These are phyloP conservation scores for Globisporangium paddicum DNA, from an alignment of 352 stramenopile genomes.

Conservation along the genomic window DNA sequence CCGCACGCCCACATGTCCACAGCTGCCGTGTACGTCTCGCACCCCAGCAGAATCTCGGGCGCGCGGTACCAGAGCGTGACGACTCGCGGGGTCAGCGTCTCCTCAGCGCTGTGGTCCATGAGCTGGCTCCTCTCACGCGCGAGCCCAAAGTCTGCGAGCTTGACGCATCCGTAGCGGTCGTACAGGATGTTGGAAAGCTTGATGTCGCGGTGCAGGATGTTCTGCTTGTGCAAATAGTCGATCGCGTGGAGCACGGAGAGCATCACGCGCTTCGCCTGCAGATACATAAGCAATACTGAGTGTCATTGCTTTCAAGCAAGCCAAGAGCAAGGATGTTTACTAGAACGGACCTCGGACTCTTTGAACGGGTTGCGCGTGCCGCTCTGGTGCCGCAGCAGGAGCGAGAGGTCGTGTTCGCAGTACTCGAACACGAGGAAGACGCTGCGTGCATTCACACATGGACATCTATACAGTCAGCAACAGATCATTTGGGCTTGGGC, in stretches of 20 bases:
- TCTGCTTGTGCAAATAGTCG: conserved; percentile 74
- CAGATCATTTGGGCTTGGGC: background rate
- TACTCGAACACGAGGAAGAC: conserved; percentile 93
- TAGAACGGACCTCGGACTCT: conserved; percentile 63
- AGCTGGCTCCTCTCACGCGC: conserved; percentile 61
- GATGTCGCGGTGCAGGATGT: conserved; percentile 90
- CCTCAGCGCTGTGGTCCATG: conserved; percentile 83
- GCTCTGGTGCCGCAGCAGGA: conserved; percentile 56
- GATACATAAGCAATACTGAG: background rate
- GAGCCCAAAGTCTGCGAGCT: conserved; percentile 67
- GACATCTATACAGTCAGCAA: background rate
- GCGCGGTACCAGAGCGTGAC: conserved; percentile 95
- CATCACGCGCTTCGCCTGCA: conserved; percentile 82
- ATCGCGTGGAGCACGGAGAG: conserved; percentile 81
- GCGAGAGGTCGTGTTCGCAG: conserved; percentile 78
- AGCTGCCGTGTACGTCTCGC: conserved; percentile 76
- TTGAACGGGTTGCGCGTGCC: conserved; percentile 61
- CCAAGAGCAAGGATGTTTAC: too few species aligned
- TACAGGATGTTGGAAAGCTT: conserved; percentile 96
- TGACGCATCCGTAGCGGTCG: conserved; percentile 61
- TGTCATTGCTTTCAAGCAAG: background rate
- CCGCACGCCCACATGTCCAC: conserved; percentile 90
- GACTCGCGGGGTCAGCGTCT: conserved; percentile 70
- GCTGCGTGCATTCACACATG: conserved; percentile 16
- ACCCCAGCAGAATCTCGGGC: conserved; percentile 90